Evolutionary conservation across 306 rosid species (phyloP), one percentile per base, ranked within the genome.

Genomic region (Luffa acutangula): DNA sequence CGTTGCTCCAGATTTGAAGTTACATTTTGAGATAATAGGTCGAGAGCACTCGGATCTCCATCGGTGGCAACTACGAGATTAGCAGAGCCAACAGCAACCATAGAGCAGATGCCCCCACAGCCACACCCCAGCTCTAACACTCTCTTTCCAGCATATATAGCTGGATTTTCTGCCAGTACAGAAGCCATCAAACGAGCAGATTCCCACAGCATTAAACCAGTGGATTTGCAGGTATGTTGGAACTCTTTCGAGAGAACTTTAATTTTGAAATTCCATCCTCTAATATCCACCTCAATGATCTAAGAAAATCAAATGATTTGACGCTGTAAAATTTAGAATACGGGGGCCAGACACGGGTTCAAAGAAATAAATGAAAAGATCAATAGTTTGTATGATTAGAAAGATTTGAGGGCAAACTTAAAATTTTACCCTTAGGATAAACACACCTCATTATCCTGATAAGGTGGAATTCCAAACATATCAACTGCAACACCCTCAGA

Each of bases 141-240:
- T 84, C 87, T 87, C 87, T 90, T 92, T 46, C 95, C 88, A 3
- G 95, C 76, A 80, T 91, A 89, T 33, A 94, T 89, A 14, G 76
- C 48, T 57, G 97, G 96, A 81, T 95, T 95, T 88, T 83, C 88
- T 53, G 87, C 92, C 54, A 93, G 85, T 75, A 95, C 78, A 6
- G 93, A 88, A 70, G 97, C 97, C 97, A 93, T 90, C 76, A 95
- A 85, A 54, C 90, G 93, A 79, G 97, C 97, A 0, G 97, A 92
- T 88, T 95, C 99, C 97, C 99, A 95, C 31, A 95, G 86, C 93
- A 93, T 95, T 80, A 93, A 84, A 57, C 97, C 98, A 4, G 98
- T 92, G 48, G 97, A 92, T 85, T 86, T 94, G 92, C 98, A 92
- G 65, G 91, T 92, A 78, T 92, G 98, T 66, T 94, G 97, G 83